Base-by-base conservation (phyloP, 345 rosid genomes). In the Triadica sebifera region DNA sequence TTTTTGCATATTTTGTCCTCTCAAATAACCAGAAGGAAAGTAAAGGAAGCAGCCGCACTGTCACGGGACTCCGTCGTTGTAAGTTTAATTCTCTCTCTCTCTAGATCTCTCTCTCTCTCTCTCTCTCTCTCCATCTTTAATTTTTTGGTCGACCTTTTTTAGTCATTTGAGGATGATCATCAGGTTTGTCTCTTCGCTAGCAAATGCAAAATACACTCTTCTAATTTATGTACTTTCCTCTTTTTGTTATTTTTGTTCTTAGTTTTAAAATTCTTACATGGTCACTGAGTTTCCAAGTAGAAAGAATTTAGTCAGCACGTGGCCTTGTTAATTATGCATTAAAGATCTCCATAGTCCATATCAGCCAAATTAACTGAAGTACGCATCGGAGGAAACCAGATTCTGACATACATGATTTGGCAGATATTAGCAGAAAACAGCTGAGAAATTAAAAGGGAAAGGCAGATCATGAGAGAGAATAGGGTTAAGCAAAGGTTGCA, bases 391-490 rank as follows among this genome's bases (percentile, higher is more conserved):
- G 16, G 4, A 19, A 39, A 11, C 37, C 62, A 47, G 38, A 3
- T 12, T 34, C 24, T n/a, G 12, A 24, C 67, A 9, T 25, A 65
- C 52, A 49, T 60, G 34, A 29, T 12, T 20, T 37, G 69, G 15
- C 61, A 62, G 51, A 62, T 16, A 62, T 20, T 56, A 9, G 38
- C 73, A 39, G 11, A 34, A 49, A 25, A 43, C 19, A 29, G 51
- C 41, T 43, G 47, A 5, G 47, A 37, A 65, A 20, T 17, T 12
- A 1, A 12, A 25, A 69, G 60, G 62, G 52, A 19, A 17, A 38
- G 24, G 37, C 4, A 57, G 56, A 38, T 5, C 15, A 39, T 64
- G 77, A 81, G 85, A 79, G 84, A 76, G 4, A 68, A 39, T 38
- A n/a, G 49, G 19, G 46, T 71, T 73, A 74, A 67, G 46, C 60